Percentiles rank a stretch among this genome's conserved stretches.
Conservation (phyloP, 306 rosid species). For the Comarum palustre region DNA sequence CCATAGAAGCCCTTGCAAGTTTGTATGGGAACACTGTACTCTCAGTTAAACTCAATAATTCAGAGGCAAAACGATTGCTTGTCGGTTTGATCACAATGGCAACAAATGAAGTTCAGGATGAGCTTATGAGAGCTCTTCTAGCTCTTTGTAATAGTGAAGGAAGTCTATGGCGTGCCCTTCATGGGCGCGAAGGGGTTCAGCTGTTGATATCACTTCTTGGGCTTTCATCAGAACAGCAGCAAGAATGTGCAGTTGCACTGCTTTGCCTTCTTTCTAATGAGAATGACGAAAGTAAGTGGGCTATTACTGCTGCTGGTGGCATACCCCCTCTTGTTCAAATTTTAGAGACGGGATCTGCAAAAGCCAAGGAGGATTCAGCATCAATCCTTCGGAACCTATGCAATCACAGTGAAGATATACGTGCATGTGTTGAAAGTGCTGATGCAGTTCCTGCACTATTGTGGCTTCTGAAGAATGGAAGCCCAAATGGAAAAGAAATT, state of each 20-base stretch:
- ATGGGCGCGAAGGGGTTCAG: constrained; percentile 97
- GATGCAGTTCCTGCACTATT: constrained; percentile 96
- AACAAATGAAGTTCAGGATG: constrained; percentile 81
- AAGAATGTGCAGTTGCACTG: constrained; percentile 95
- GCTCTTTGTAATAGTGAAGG: constrained; percentile 74
- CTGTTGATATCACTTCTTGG: constrained; percentile 92
- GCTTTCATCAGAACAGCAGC: constrained; percentile 97
- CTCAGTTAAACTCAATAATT: constrained; percentile 64
- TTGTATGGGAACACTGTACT: constrained; percentile 80
- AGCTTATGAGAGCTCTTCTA: constrained; percentile 78
- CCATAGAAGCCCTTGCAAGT: constrained; percentile 94
- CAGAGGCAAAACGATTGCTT: constrained; percentile 88
- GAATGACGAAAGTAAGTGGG: constrained; percentile 98
- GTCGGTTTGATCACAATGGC: constrained; percentile 99
- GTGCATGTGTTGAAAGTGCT: constrained; percentile 99
- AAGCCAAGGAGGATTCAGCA: constrained; percentile 99
- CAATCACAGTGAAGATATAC: constrained; percentile 98
- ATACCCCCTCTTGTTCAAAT: constrained; percentile 99
- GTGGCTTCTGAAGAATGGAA: constrained; percentile 96
- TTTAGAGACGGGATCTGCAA: constrained; percentile 88
- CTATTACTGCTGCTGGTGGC: constrained; percentile 99
- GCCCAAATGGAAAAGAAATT: constrained; percentile 93
- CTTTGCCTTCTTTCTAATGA: constrained; percentile 86
- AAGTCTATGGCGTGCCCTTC: constrained; percentile 88
- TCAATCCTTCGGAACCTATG: constrained; percentile 89